Conservation (phyloP, 202 grass and related monocot species). For the Schoenoplectus triqueter region DNA sequence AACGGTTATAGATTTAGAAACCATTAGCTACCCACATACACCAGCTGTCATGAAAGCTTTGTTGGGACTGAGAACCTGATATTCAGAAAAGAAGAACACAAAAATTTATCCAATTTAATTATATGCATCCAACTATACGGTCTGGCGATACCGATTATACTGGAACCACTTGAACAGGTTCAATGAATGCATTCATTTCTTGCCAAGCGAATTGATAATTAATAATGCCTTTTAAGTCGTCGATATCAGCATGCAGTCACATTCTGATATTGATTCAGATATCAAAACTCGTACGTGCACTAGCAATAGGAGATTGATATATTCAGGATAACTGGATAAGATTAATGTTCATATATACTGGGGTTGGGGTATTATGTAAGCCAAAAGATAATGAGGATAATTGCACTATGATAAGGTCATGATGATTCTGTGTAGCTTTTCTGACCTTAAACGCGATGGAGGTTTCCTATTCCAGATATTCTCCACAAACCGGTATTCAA, state of each 20-base stretch:
- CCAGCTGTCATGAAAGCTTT: conserved; percentile 37
- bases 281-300: background rate
- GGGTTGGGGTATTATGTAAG: background rate
- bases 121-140: background rate
- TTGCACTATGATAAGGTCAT: conserved; percentile 16
- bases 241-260: background rate
- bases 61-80: conserved; percentile 17
- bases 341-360: conserved; percentile 17
- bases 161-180: background rate
- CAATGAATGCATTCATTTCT: background rate
- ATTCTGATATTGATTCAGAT: conserved; percentile 23
- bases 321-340: conserved; percentile 17
- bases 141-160: background rate
- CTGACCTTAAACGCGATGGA: conserved; percentile 3
- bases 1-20: conserved; percentile 11
- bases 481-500: background rate
- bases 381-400: conserved; percentile 7
- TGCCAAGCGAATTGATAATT: background rate
- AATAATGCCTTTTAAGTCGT: background rate
- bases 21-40: conserved; percentile 9
- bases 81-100: background rate
- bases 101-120: background rate
- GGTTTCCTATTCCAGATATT: background rate
- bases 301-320: conserved; percentile 9
- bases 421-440: background rate